These are phyloP conservation scores for Camillea tinctor DNA, from an alignment of 2,329 filamentous ascomycete genomes.

Conservation along the genomic window DNA sequence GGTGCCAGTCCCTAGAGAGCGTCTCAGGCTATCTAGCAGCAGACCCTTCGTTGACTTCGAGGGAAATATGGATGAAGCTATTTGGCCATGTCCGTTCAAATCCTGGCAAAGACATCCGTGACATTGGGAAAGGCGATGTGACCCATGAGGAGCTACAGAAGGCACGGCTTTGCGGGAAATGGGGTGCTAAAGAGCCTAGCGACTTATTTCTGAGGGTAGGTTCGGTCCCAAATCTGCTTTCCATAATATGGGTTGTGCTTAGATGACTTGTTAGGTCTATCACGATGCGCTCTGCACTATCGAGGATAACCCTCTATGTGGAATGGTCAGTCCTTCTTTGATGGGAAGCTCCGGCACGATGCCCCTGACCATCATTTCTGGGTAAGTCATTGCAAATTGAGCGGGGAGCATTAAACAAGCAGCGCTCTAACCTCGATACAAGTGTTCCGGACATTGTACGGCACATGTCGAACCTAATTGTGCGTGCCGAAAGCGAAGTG, in stretches of 20 bases:
- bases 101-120: slow-evolving; percentile 8
- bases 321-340: slow-evolving; percentile 51
- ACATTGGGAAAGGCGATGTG: slow-evolving; percentile 22
- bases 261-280: slow-evolving; percentile 49
- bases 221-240: neutral
- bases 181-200: slow-evolving; percentile 62
- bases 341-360: slow-evolving; percentile 58
- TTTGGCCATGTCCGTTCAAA: slow-evolving; percentile 39
- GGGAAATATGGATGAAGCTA: slow-evolving; percentile 54
- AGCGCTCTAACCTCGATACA: slow-evolving; percentile 14
- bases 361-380: slow-evolving; percentile 68
- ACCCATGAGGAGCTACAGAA: slow-evolving; percentile 47
- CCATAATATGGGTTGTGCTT: neutral
- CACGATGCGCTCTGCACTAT: slow-evolving; percentile 61
- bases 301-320: slow-evolving; percentile 48
- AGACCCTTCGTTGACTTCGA: slow-evolving; percentile 52
- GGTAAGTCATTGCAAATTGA: slow-evolving; percentile 33
- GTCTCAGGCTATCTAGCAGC: slow-evolving; percentile 58
- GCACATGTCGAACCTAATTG: slow-evolving; percentile 76
- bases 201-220: slow-evolving; percentile 63
- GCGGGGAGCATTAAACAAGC: neutral
- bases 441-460: slow-evolving; percentile 66
- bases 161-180: slow-evolving; percentile 63
- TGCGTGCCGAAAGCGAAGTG: slow-evolving; percentile 68
- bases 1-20: slow-evolving; percentile 52